Conservation (phyloP, 2,329 filamentous ascomycete species). For the Tolypocladium endophyticum region DNA sequence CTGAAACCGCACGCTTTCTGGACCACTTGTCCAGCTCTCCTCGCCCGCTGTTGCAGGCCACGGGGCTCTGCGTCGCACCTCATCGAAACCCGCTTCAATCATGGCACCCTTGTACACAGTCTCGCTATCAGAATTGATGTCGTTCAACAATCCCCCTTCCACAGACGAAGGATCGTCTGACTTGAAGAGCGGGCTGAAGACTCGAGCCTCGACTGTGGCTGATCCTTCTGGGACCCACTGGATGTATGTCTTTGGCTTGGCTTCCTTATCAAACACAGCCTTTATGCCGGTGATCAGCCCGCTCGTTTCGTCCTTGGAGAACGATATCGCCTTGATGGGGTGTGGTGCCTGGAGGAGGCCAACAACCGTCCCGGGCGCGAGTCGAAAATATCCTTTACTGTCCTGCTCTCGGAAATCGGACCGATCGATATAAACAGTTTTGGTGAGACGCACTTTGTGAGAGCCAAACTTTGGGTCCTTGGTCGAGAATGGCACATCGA, state of each 20-base stretch:
- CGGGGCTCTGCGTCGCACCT: slow-evolving; percentile 61
- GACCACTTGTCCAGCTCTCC: slow-evolving; percentile 50
- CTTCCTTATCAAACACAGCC: slow-evolving; percentile 56
- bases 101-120: slow-evolving; percentile 67
- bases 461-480: slow-evolving; percentile 62
- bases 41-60: slow-evolving; percentile 76
- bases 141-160: slow-evolving; percentile 69
- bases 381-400: slow-evolving; percentile 66
- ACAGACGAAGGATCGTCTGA: slow-evolving; percentile 70
- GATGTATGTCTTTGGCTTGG: slow-evolving; percentile 71
- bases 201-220: slow-evolving; percentile 60
- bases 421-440: slow-evolving; percentile 76
- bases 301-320: slow-evolving; percentile 53
- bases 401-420: slow-evolving; percentile 70
- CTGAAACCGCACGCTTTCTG: slow-evolving; percentile 80
- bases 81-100: slow-evolving; percentile 74
- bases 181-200: slow-evolving; percentile 78
- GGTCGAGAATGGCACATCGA: slow-evolving; percentile 71
- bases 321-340: slow-evolving; percentile 60
- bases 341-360: slow-evolving; percentile 64
- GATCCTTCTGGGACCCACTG: slow-evolving; percentile 75
- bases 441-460: slow-evolving; percentile 55
- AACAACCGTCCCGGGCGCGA: slow-evolving; percentile 67
- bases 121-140: slow-evolving; percentile 78
- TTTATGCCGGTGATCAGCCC: slow-evolving; percentile 57